phyloP scores from a whole-genome alignment of 1,139 yeast genomes.

The Ashbya aceris region DNA sequence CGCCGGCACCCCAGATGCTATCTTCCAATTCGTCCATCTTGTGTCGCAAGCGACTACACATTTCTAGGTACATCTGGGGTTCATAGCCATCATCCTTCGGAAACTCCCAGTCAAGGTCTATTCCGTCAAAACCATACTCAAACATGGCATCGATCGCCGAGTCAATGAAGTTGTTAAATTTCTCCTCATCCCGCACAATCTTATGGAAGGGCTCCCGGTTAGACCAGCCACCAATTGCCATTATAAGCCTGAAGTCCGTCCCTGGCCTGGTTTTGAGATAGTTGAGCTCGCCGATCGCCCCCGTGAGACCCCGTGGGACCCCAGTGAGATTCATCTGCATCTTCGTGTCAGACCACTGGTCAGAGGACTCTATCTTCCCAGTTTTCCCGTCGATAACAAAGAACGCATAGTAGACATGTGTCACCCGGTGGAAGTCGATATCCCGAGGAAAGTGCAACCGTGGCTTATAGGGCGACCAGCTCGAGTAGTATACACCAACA shows the following conservation, averaged over 20 bases:
- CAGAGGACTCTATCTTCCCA: slow-evolving; percentile 49
- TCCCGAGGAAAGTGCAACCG: slow-evolving; percentile 57
- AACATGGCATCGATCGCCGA: slow-evolving; percentile 42
- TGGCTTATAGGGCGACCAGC: slow-evolving; percentile 66
- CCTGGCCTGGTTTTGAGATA: slow-evolving; percentile 38
- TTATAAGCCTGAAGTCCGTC: slow-evolving; percentile 46
- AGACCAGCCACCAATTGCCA: slow-evolving; percentile 91
- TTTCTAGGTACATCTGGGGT: slow-evolving; percentile 36
- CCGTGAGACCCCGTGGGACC: slow-evolving; percentile 23
- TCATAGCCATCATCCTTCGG: slow-evolving; percentile 43
- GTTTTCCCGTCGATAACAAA: slow-evolving; percentile 45
- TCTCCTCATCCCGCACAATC: slow-evolving; percentile 34
- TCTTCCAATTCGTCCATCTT: slow-evolving; percentile 35
- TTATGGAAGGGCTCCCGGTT: slow-evolving; percentile 43
- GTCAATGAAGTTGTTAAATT: slow-evolving; percentile 40
- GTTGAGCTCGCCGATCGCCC: slow-evolving; percentile 49
- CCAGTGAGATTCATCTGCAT: slow-evolving; percentile 30
- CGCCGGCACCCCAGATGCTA: slow-evolving; percentile 14
- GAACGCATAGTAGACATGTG: slow-evolving; percentile 76
- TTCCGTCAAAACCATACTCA: slow-evolving; percentile 70
- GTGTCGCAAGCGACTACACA: slow-evolving; percentile 38
- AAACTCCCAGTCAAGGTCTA: slow-evolving; percentile 94
- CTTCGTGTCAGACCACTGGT: slow-evolving; percentile 60
- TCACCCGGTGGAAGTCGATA: slow-evolving; percentile 46
- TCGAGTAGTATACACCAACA: slow-evolving; percentile 38